Evolutionary conservation across 1,139 yeast genomes (phyloP).

Genomic region (Zygoascus hellenicus): DNA sequence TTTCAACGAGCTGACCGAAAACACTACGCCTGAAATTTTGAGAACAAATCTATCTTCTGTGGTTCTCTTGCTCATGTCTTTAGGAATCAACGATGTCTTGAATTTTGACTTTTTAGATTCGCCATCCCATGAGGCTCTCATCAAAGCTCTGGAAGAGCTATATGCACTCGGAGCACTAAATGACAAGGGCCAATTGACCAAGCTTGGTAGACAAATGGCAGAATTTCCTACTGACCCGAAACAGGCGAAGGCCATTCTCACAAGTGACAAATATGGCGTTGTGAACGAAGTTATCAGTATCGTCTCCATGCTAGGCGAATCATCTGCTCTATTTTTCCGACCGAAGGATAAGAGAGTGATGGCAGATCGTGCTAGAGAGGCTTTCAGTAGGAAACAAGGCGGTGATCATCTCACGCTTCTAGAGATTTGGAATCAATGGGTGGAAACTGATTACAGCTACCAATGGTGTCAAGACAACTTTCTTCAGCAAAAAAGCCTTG

Average conservation of each 20-base stretch:
- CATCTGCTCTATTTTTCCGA: conserved; percentile 61
- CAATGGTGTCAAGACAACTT: conserved; percentile 89
- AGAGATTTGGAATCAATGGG: conserved; percentile 75
- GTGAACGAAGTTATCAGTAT: conserved; percentile 62
- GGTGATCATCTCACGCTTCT: conserved; percentile 77
- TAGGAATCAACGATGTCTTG: conserved; percentile 79
- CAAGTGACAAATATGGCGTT: conserved; percentile 56
- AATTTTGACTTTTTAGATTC: conserved; percentile 84
- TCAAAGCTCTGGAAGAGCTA: conserved; percentile 69
- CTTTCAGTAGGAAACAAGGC: conserved; percentile 48
- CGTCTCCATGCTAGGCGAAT: conserved; percentile 79
- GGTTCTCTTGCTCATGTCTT: conserved; percentile 62
- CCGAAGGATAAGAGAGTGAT: conserved; percentile 65
- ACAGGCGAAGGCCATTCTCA: conserved; percentile 68
- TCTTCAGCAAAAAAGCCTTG: conserved; percentile 66
- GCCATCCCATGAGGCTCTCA: conserved; percentile 67
- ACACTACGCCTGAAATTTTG: conserved; percentile 84
- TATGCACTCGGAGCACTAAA: conserved; percentile 86
- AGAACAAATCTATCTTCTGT: conserved; percentile 76
- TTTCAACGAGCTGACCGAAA: conserved; percentile 65
- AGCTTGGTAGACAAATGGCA: conserved; percentile 78
- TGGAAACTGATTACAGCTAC: conserved; percentile 57
- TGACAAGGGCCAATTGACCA: conserved; percentile 72
- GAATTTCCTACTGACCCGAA: conserved; percentile 92
- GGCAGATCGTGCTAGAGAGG: conserved; percentile 58